A percentile compares a stretch with the other conserved stretches of the same genome.
Conservation (phyloP, 139 green algal genomes). For the Mesostigma viride region DNA sequence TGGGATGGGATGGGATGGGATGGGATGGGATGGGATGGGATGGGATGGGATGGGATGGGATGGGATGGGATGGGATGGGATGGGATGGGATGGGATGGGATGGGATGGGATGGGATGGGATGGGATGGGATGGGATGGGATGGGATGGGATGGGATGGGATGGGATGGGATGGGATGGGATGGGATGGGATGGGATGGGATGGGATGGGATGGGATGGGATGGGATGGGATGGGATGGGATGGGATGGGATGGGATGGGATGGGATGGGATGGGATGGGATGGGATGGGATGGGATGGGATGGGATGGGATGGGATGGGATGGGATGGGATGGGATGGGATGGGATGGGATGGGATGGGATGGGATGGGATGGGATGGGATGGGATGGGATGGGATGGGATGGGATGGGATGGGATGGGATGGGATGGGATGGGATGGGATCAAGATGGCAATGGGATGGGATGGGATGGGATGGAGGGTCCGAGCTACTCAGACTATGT, state of each 20-base stretch:
- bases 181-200: slow-evolving; percentile 4
- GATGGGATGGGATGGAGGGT: too few relatives aligned
- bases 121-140: not conserved
- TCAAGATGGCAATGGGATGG: too few relatives aligned
- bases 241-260: not conserved
- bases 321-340: not conserved
- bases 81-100: slow-evolving; percentile 17
- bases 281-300: not conserved
- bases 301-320: not conserved
- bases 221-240: not conserved
- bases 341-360: not conserved
- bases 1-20: too few relatives aligned
- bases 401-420: slow-evolving; percentile 8
- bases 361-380: slow-evolving; percentile 6
- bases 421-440: slow-evolving; percentile 6
- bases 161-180: slow-evolving; percentile 7
- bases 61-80: slow-evolving; percentile 20
- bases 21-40: slow-evolving; percentile 20
- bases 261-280: not conserved
- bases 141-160: slow-evolving; percentile 7
- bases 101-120: slow-evolving; percentile 2
- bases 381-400: slow-evolving; percentile 8
- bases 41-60: slow-evolving; percentile 20
- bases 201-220: slow-evolving; percentile 4
- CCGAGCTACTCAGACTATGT: too few relatives aligned